A percentile compares a stretch with the other conserved stretches of the same genome.
These are phyloP conservation scores for Alternaria brassicicola DNA, from an alignment of 2,329 filamentous ascomycete species.

Conservation along the genomic window DNA sequence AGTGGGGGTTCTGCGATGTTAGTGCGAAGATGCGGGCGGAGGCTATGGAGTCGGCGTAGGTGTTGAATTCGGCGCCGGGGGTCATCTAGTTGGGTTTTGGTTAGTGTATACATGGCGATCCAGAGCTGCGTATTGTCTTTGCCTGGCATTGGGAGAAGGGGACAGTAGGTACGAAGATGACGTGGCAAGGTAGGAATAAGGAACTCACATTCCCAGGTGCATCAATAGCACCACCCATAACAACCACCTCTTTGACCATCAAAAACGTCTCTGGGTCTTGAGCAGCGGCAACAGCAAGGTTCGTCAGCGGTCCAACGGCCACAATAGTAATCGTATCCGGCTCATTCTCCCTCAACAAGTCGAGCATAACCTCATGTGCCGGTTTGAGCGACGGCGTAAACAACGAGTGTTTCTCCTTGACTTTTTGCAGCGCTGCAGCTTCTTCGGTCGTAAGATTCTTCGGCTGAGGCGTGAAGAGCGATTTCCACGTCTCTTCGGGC, in stretches of 20 bases:
- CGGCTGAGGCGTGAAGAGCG: conserved; percentile 50
- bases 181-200: conserved; percentile 29
- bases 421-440: conserved; percentile 44
- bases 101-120: conserved; percentile 40
- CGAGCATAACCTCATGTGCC: conserved; percentile 87
- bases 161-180: no score
- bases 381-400: conserved; percentile 78
- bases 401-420: conserved; percentile 51
- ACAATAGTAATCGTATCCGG: conserved; percentile 86
- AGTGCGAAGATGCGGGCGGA: conserved; percentile 57
- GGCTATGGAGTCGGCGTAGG: conserved; percentile 74
- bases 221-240: conserved; percentile 91
- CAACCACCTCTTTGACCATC: conserved; percentile 84
- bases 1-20: conserved; percentile 65
- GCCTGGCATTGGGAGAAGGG: no score
- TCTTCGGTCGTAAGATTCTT: conserved; percentile 42
- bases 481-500: conserved; percentile 56
- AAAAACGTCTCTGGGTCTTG: conserved; percentile 90
- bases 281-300: conserved; percentile 84
- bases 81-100: conserved; percentile 58
- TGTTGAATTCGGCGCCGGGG: conserved; percentile 93
- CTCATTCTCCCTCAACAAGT: conserved; percentile 80
- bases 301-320: conserved; percentile 90
- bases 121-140: no score
- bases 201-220: conserved; percentile 72